Evolutionary conservation across 345 rosid genomes (phyloP).

Genomic region (Hibiscus trionum): DNA sequence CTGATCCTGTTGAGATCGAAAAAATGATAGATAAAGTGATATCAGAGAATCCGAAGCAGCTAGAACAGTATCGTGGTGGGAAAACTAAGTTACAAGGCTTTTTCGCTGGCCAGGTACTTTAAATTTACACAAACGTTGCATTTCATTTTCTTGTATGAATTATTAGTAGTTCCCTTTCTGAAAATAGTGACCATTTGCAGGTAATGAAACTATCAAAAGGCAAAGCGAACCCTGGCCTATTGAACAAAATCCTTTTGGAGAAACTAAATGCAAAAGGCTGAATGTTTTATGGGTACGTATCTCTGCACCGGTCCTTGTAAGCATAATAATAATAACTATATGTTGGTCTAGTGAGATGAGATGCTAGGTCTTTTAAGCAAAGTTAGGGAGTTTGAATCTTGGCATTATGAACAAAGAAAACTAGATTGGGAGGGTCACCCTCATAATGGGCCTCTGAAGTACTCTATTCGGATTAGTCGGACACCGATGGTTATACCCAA

Average conservation of each 20-base stretch:
- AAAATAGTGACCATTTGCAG: slow-evolving; percentile 33
- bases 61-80: slow-evolving; percentile 76
- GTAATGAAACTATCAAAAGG: slow-evolving; percentile 89
- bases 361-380: no score
- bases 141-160: not conserved
- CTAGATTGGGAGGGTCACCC: no score
- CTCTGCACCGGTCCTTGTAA: not conserved
- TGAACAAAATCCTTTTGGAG: slow-evolving; percentile 74
- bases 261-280: slow-evolving; percentile 54
- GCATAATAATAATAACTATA: not conserved
- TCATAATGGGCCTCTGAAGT: no score
- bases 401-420: no score
- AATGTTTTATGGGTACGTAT: not conserved
- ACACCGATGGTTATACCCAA: no score
- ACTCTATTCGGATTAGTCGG: no score
- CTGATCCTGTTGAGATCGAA: slow-evolving; percentile 74
- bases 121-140: not conserved
- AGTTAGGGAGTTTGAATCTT: no score
- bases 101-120: slow-evolving; percentile 81
- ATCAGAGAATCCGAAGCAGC: slow-evolving; percentile 72
- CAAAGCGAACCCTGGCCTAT: slow-evolving; percentile 78
- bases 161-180: not conserved
- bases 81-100: slow-evolving; percentile 84
- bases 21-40: slow-evolving; percentile 70
- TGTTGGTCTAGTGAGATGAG: no score